Evolutionary conservation across 768 basidiomycete species (phyloP).

Genomic region (Lanmaoa pseudosensibilis): DNA sequence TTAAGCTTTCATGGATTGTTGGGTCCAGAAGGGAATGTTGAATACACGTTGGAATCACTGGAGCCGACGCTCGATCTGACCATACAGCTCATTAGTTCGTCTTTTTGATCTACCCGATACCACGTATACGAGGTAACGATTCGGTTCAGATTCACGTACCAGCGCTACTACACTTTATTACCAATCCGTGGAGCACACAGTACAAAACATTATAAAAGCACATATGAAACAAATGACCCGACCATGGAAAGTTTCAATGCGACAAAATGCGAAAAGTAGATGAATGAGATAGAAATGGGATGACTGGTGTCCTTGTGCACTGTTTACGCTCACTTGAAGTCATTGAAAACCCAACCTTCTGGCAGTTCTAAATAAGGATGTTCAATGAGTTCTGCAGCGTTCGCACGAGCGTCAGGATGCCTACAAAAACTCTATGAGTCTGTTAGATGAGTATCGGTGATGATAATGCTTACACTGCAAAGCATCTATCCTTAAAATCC

Average conservation of each 20-base stretch:
- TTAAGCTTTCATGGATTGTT: not conserved
- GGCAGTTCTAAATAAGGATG: constrained; percentile 78
- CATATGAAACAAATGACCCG: constrained; percentile 31
- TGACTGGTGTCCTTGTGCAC: constrained; percentile 17
- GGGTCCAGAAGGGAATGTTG: not conserved
- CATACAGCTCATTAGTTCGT: not conserved
- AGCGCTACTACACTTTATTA: constrained; percentile 34
- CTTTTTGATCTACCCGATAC: not conserved
- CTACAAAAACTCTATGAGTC: constrained; percentile 36
- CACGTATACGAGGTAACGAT: not conserved
- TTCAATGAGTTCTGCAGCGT: constrained; percentile 71
- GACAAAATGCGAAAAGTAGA: constrained; percentile 27
- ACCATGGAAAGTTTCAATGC: constrained; percentile 17
- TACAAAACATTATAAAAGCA: constrained; percentile 36
- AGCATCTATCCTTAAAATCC: constrained; percentile 87
- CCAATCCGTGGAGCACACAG: constrained; percentile 20
- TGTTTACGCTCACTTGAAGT: constrained; percentile 34
- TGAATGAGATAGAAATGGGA: constrained; percentile 26
- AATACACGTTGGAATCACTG: not conserved
- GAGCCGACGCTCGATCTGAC: not conserved
- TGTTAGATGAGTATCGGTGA: not conserved
- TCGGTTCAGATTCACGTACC: constrained; percentile 29
- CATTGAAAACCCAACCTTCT: constrained; percentile 73
- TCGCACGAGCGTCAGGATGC: constrained; percentile 82
- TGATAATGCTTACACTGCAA: constrained; percentile 69